Conservation (phyloP, 2,329 filamentous ascomycete species). For the Kalmusia sp. region DNA sequence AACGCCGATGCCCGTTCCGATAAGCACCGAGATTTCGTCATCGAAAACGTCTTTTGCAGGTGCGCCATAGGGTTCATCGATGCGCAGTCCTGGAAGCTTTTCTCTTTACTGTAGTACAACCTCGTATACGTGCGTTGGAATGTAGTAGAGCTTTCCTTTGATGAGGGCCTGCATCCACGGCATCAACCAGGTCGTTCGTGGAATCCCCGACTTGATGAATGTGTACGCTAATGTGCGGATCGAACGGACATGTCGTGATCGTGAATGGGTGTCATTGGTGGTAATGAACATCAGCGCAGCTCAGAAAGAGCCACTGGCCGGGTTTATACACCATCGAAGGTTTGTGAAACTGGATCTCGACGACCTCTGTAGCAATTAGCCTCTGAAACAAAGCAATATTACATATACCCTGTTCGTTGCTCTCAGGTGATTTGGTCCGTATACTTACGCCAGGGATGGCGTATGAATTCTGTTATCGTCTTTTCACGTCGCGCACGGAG, state of each 20-base stretch:
- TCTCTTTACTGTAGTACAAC: conserved; percentile 93
- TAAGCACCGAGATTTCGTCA: conserved; percentile 85
- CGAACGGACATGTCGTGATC: conserved; percentile 96
- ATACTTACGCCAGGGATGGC: conserved; percentile 87
- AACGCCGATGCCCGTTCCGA: conserved; percentile 86
- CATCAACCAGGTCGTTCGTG: conserved; percentile 90
- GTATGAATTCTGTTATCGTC: conserved; percentile 92
- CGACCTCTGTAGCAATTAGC: too few species aligned
- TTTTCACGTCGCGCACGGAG: conserved; percentile 83
- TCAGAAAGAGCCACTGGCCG: conserved; percentile 96
- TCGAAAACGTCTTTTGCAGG: conserved; percentile 97
- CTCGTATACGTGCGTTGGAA: conserved; percentile 97
- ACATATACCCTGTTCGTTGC: too few species aligned
- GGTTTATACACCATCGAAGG: conserved; percentile 98
- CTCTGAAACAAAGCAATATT: too few species aligned
- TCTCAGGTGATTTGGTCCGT: too few species aligned
- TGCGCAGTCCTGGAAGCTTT: conserved; percentile 85
- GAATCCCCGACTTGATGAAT: conserved; percentile 97
- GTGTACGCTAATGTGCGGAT: conserved; percentile 93
- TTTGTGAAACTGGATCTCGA: conserved; percentile 97
- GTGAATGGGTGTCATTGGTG: conserved; percentile 99
- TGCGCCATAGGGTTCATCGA: conserved; percentile 95
- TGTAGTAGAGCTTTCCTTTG: conserved; percentile 92
- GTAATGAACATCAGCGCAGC: conserved; percentile 84
- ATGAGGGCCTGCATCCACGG: conserved; percentile 86